Percentiles rank a stretch among this genome's conserved stretches.
phyloP scores from a whole-genome alignment of 2,329 filamentous ascomycete genomes.

The Zarea fungicola region DNA sequence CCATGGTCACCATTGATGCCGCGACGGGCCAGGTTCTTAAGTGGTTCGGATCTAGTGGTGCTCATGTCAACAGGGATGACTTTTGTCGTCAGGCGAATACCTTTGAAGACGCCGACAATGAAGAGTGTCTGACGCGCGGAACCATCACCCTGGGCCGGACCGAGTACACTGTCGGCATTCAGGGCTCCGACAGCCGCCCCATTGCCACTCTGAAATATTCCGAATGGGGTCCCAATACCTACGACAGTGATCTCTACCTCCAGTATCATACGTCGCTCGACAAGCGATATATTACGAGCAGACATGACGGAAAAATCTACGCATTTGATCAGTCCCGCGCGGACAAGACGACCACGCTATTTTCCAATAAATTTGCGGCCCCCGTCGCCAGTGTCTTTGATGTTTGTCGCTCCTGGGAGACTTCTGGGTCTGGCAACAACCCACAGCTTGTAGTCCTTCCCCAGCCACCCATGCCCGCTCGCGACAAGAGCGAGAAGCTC shows the following conservation, averaged over 20 bases:
- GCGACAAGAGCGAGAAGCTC: constrained; percentile 43
- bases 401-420: constrained; percentile 69
- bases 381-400: constrained; percentile 89
- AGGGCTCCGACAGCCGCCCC: constrained; percentile 65
- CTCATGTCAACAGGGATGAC: constrained; percentile 62
- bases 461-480: constrained; percentile 66
- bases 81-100: constrained; percentile 69
- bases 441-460: constrained; percentile 78
- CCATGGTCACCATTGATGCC: constrained; percentile 83
- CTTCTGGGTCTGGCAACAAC: constrained; percentile 55
- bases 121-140: constrained; percentile 74
- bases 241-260: constrained; percentile 77
- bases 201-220: constrained; percentile 89
- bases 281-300: constrained; percentile 81
- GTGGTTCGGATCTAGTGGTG: constrained; percentile 72
- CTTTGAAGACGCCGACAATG: constrained; percentile 59
- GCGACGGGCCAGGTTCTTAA: constrained; percentile 76
- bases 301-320: constrained; percentile 78
- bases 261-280: constrained; percentile 80
- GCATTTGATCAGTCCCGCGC: constrained; percentile 65
- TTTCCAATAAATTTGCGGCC: constrained; percentile 63
- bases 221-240: constrained; percentile 92
- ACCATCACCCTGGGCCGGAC: constrained; percentile 80
- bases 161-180: constrained; percentile 85
- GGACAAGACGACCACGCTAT: constrained; percentile 50